phyloP scores from a whole-genome alignment of 306 rosid genomes.

The Prunus salicina region DNA sequence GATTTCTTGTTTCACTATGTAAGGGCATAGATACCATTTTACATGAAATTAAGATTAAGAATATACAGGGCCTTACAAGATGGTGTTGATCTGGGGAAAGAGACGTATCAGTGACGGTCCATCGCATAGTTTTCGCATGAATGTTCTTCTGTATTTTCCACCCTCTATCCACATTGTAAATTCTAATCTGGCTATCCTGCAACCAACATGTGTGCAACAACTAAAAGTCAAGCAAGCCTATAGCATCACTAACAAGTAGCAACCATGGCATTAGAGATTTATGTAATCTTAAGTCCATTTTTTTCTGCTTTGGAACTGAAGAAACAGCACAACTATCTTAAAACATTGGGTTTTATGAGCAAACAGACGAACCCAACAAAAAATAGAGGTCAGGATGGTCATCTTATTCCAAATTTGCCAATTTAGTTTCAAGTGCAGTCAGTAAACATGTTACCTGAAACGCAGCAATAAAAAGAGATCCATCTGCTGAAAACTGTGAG shows the following conservation, averaged over 20 bases:
- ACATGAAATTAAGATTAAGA: slow-evolving; percentile 5
- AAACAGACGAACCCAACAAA: neutral
- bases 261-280: neutral
- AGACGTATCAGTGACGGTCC: slow-evolving; percentile 95
- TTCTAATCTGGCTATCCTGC: slow-evolving; percentile 78
- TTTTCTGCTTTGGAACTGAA: neutral
- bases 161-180: slow-evolving; percentile 76
- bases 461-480: slow-evolving; percentile 83
- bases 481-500: slow-evolving; percentile 91
- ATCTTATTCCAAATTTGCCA: neutral
- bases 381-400: neutral
- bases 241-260: neutral
- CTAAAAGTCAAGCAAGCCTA: neutral
- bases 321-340: neutral
- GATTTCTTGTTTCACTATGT: neutral
- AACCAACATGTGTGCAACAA: slow-evolving; percentile 6
- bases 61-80: slow-evolving; percentile 60
- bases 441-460: slow-evolving; percentile 62
- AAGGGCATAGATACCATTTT: neutral
- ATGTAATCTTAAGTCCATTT: neutral
- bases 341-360: neutral
- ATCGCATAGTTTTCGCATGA: slow-evolving; percentile 68
- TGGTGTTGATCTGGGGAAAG: slow-evolving; percentile 70
- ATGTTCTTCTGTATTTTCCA: slow-evolving; percentile 88
- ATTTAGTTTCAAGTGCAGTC: neutral